Percentiles rank a stretch among this genome's conserved stretches.
Conservation (phyloP, 177 flowering plant species). For the Vitis hybrid region DNA sequence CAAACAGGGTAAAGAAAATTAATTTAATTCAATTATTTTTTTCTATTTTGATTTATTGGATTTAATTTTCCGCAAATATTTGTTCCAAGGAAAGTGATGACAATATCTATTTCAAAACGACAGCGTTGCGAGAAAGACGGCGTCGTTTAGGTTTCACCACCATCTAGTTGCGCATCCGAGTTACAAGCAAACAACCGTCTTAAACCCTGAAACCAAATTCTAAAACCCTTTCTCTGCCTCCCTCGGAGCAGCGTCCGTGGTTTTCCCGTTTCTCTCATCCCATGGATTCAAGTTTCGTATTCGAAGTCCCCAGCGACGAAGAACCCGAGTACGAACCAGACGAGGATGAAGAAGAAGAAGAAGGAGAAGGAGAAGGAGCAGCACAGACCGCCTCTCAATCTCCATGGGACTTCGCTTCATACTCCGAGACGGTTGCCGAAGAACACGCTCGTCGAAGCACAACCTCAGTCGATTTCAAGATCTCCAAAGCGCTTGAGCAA, state of each 20-base stretch:
- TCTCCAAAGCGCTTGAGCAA: slow-evolving; percentile 50
- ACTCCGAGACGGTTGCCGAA: slow-evolving; percentile 74
- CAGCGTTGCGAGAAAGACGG: no score
- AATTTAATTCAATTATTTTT: no score
- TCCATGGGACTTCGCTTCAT: slow-evolving; percentile 89
- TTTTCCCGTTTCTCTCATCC: not conserved
- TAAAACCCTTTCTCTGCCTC: slow-evolving; percentile 2
- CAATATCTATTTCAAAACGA: no score
- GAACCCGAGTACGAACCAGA: slow-evolving; percentile 37
- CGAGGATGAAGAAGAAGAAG: slow-evolving; percentile 30
- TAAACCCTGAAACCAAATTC: not conserved
- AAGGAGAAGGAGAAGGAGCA: slow-evolving; percentile 13
- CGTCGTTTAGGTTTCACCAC: no score
- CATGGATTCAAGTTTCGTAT: slow-evolving; percentile 53
- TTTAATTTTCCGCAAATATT: no score
- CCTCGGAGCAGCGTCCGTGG: not conserved
- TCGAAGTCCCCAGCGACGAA: slow-evolving; percentile 76
- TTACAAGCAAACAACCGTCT: not conserved
- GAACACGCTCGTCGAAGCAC: slow-evolving; percentile 87
- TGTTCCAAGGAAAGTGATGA: no score
- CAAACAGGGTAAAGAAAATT: no score
- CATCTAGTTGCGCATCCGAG: no score
- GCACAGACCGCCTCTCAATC: slow-evolving; percentile 39
- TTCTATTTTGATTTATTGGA: no score
- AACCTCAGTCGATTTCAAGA: slow-evolving; percentile 82